phyloP scores from a whole-genome alignment of 345 rosid genomes.

The Theobroma cacao region DNA sequence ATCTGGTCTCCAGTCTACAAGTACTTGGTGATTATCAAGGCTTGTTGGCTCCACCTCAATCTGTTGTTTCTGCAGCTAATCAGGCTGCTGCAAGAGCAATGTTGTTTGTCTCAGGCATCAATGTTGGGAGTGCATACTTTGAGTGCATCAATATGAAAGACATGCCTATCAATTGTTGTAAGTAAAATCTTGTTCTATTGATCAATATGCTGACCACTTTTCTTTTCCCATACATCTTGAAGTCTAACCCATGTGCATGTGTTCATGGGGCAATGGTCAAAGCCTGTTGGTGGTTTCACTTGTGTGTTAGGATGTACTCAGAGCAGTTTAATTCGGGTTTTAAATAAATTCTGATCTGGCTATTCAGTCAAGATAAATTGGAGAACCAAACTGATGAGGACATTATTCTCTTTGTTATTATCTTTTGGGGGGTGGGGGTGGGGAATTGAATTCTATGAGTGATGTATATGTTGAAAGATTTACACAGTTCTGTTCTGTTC shows the following conservation, averaged over 20 bases:
- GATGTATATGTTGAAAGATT: background rate
- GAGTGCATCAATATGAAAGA: slow-evolving; percentile 78
- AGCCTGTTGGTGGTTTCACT: background rate
- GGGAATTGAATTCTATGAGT: background rate
- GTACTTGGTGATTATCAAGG: slow-evolving; percentile 79
- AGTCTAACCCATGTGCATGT: background rate
- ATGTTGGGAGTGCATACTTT: slow-evolving; percentile 54
- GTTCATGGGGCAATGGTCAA: slow-evolving; percentile 9
- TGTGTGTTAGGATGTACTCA: background rate
- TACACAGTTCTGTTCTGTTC: background rate
- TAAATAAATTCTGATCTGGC: background rate
- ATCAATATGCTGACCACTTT: slow-evolving; percentile 5
- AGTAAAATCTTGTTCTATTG: slow-evolving; percentile 31
- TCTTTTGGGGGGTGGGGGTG: background rate
- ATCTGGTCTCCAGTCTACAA: slow-evolving; percentile 74
- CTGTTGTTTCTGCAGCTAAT: slow-evolving; percentile 80
- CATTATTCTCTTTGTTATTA: background rate
- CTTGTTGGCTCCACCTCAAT: slow-evolving; percentile 80
- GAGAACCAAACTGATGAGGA: background rate
- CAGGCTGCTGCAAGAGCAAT: slow-evolving; percentile 88
- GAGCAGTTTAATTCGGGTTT: background rate
- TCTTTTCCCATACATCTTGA: background rate
- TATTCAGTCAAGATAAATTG: background rate
- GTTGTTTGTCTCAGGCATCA: slow-evolving; percentile 70
- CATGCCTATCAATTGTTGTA: slow-evolving; percentile 77